Percentiles rank a stretch among this genome's conserved stretches.
Conservation (phyloP, 75 land plant species). For the Cupressus sempervirens region DNA sequence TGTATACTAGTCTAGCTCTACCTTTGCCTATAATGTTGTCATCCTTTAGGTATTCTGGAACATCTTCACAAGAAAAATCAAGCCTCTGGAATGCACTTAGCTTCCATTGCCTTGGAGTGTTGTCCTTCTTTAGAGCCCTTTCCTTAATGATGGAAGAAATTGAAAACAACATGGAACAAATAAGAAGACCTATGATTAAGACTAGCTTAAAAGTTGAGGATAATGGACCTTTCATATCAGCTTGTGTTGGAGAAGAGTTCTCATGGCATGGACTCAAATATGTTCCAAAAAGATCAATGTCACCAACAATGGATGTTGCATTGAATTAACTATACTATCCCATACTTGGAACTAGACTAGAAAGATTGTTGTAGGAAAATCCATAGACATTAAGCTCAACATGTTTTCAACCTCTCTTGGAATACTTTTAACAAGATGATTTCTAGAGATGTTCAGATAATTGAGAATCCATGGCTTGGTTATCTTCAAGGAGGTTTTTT, state of each 20-base stretch:
- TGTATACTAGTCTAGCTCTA: constrained; percentile 82
- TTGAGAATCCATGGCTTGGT: too few relatives aligned
- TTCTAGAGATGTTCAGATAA: too few relatives aligned
- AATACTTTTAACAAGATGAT: constrained; percentile 63
- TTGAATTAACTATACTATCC: constrained; percentile 77
- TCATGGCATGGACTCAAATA: constrained; percentile 48
- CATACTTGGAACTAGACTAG: constrained; percentile 62
- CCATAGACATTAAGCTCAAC: constrained; percentile 70
- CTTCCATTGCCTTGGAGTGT: constrained; percentile 57
- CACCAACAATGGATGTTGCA: constrained; percentile 62
- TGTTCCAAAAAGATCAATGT: constrained; percentile 71
- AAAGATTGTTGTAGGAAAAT: constrained; percentile 87
- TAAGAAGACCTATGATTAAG: constrained; percentile 55
- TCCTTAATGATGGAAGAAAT: constrained; percentile 52
- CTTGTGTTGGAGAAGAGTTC: constrained; percentile 16
- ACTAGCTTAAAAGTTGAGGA: constrained; percentile 51
- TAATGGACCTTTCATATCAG: constrained; percentile 25
- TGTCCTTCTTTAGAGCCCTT: constrained; percentile 38
- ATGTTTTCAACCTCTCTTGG: constrained; percentile 46
- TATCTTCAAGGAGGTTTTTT: constrained; percentile 59
- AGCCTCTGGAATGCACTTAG: constrained; percentile 78
- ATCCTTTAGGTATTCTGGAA: constrained; percentile 61
- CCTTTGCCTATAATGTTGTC: constrained; percentile 80
- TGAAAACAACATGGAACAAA: constrained; percentile 60
- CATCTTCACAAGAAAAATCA: constrained; percentile 64